Conservation (phyloP, 1,139 yeast genomes). For the Petasospora fabianii region DNA sequence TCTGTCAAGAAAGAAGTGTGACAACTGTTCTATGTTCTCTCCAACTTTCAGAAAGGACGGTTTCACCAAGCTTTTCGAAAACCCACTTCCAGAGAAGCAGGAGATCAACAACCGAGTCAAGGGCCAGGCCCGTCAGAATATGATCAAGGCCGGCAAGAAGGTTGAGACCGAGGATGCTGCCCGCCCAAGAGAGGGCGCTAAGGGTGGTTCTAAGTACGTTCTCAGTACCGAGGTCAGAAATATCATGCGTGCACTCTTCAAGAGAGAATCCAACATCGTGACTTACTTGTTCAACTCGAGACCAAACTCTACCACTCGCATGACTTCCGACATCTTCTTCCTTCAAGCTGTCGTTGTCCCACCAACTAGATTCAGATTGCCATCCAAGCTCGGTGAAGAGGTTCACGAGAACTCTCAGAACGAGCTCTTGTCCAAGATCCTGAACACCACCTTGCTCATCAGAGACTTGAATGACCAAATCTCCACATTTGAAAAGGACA, state of each 20-base stretch:
- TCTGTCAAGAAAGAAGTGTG: constrained; percentile 80
- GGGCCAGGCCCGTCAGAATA: constrained; percentile 71
- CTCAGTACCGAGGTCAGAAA: constrained; percentile 84
- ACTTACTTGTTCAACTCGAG: constrained; percentile 72
- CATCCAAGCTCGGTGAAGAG: constrained; percentile 95
- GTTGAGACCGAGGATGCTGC: constrained; percentile 28
- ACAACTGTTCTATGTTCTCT: constrained; percentile 92
- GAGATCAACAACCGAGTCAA: constrained; percentile 74
- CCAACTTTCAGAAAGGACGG: constrained; percentile 96
- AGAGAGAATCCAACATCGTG: constrained; percentile 60
- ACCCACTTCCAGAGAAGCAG: constrained; percentile 79
- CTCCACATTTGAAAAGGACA: constrained; percentile 57
- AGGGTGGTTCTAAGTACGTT: constrained; percentile 72
- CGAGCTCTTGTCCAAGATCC: constrained; percentile 74
- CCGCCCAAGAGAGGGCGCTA: constrained; percentile 5
- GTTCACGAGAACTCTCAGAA: constrained; percentile 93
- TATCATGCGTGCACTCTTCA: constrained; percentile 70
- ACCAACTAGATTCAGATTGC: constrained; percentile 93
- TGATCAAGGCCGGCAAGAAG: constrained; percentile 40
- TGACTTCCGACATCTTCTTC: constrained; percentile 87
- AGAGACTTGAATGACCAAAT: constrained; percentile 86
- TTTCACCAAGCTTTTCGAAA: constrained; percentile 86
- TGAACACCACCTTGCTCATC: constrained; percentile 76
- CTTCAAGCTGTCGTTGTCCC: constrained; percentile 87
- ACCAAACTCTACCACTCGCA: constrained; percentile 52